These are phyloP conservation scores for Corymbia maculata DNA, from an alignment of 345 rosid species.

Conservation along the genomic window DNA sequence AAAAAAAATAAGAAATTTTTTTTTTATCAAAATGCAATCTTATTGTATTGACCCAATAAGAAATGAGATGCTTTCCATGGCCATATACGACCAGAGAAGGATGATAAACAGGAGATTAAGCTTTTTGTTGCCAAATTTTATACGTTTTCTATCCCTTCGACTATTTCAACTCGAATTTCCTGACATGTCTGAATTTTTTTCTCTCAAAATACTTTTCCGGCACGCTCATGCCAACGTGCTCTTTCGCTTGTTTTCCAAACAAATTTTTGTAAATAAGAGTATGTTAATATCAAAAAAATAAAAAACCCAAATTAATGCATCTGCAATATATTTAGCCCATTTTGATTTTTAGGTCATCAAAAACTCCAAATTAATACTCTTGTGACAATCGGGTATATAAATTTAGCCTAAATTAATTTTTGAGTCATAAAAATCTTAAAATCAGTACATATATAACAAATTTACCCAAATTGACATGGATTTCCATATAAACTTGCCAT, in stretches of 20 bases:
- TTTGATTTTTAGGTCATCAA: too few species aligned
- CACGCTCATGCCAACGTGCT: not conserved
- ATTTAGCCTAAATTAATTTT: too few species aligned
- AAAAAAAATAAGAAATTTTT: too few species aligned
- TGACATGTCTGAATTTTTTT: not conserved
- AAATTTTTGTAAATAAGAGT: not conserved
- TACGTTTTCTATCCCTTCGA: not conserved
- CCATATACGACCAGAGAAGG: not conserved
- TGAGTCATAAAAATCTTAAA: too few species aligned
- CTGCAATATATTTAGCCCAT: too few species aligned
- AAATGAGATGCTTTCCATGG: not conserved
- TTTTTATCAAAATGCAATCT: too few species aligned
- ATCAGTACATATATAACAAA: too few species aligned
- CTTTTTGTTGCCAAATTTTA: not conserved
- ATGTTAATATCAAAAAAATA: rapidly evolving
- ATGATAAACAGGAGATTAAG: not conserved
- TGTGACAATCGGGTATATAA: rapidly evolving
- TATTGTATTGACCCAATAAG: too few species aligned
- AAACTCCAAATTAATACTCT: rapidly evolving
- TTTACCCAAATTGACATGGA: too few species aligned
- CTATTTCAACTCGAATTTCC: not conserved
- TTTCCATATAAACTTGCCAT: not conserved
- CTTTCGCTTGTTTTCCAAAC: not conserved
- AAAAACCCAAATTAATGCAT: too few species aligned
- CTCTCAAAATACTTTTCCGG: not conserved